phyloP scores from a whole-genome alignment of 805 yeast genomes.

The Kodamaea laetipori region DNA sequence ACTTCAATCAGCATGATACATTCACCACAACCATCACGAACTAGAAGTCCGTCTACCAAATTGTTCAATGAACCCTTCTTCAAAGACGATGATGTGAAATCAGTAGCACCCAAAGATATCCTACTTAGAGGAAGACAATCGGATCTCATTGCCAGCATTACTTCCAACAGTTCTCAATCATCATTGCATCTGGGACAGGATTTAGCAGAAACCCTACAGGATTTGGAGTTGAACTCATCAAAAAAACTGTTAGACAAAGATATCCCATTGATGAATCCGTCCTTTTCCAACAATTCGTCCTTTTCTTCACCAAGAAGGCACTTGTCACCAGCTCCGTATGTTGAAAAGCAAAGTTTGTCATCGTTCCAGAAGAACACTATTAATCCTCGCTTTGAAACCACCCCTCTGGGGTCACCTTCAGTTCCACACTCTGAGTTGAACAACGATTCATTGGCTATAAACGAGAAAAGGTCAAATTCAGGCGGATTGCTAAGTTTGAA shows the following conservation, averaged over 20 bases:
- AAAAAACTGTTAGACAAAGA: constrained; percentile 16
- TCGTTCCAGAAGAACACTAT: constrained; percentile 57
- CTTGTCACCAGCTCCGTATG: constrained; percentile 53
- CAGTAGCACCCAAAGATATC: constrained; percentile 51
- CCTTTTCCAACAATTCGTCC: constrained; percentile 33
- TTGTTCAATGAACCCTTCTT: constrained; percentile 20
- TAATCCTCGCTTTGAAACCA: constrained; percentile 18
- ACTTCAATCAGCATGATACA: constrained; percentile 18
- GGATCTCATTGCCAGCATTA: constrained; percentile 7
- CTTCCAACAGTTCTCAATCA: constrained; percentile 22
- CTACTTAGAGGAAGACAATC: constrained; percentile 24
- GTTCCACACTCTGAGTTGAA: constrained; percentile 16
- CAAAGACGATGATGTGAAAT: constrained; percentile 20
- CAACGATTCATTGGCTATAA: constrained; percentile 13
- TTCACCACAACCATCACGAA: constrained; percentile 40
- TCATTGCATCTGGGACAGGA: constrained; percentile 14
- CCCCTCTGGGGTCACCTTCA: constrained; percentile 16
- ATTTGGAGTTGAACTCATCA: constrained; percentile 24
- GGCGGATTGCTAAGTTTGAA: constrained; percentile 17
- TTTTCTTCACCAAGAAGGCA: constrained; percentile 58
- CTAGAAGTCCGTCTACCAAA: constrained; percentile 28
- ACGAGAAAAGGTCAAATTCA: constrained; percentile 23
- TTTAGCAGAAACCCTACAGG: constrained; percentile 28
- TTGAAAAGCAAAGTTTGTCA: constrained; percentile 55
- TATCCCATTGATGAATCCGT: constrained; percentile 20